These are phyloP conservation scores for Chaetomium sp. DNA, from an alignment of 2,329 filamentous ascomycete genomes.

Conservation along the genomic window DNA sequence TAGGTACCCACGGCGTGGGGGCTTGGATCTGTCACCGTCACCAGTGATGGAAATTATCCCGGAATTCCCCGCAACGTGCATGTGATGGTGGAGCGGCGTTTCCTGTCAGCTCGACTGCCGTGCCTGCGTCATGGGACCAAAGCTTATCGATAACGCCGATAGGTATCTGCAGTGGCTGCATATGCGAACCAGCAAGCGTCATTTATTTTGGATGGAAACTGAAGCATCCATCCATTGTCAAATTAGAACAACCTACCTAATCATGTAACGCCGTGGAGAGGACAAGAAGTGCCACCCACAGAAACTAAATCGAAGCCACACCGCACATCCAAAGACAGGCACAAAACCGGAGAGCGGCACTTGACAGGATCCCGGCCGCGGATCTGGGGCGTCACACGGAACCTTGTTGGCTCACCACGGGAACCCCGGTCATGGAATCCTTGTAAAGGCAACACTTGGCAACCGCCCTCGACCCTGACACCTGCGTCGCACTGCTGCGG, in stretches of 20 bases:
- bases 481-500: conserved; percentile 14
- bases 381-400: conserved; percentile 18
- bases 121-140: conserved; percentile 19
- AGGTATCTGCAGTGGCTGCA: background rate
- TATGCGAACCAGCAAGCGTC: too few relatives aligned
- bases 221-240: background rate
- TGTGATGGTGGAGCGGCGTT: conserved; percentile 3
- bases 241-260: too few relatives aligned
- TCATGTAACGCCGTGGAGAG: too few relatives aligned
- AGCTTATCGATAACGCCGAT: conserved; percentile 8
- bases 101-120: background rate
- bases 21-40: background rate
- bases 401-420: conserved; percentile 18
- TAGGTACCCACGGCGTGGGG: too few relatives aligned
- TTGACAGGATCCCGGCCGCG: conserved; percentile 4
- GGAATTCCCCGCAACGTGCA: background rate
- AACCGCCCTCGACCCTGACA: conserved; percentile 9
- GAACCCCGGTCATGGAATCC: background rate
- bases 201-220: background rate
- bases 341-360: background rate
- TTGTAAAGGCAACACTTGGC: conserved; percentile 27
- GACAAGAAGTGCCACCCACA: too few relatives aligned
- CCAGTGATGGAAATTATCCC: background rate
- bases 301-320: too few relatives aligned
- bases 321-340: too few relatives aligned